These are phyloP conservation scores for Euphrasia confusa DNA, from an alignment of 257 asterid species.

Conservation along the genomic window DNA sequence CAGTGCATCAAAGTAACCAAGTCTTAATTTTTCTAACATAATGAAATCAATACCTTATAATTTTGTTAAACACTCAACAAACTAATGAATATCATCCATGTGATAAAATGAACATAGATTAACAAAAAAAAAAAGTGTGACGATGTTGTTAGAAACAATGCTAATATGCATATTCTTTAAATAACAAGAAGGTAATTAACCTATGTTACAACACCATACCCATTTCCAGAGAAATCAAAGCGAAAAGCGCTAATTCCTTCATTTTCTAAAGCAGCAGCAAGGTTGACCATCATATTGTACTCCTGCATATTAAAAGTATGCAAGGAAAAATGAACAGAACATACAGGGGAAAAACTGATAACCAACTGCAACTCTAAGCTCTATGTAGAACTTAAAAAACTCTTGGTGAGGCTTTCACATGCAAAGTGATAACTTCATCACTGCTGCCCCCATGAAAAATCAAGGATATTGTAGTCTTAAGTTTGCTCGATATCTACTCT, in stretches of 20 bases:
- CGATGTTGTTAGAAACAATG: constrained; percentile 4
- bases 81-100: constrained; percentile 7
- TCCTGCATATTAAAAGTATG: constrained; percentile 31
- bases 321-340: constrained; percentile 4
- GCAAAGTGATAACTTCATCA: background rate
- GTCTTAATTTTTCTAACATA: too few relatives aligned
- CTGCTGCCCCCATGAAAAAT: background rate
- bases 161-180: background rate
- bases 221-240: constrained; percentile 90
- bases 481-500: background rate
- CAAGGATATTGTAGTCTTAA: background rate
- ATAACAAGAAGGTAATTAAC: constrained; percentile 2
- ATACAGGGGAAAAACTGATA: constrained; percentile 1
- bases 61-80: background rate
- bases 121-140: background rate
- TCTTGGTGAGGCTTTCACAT: background rate
- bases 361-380: constrained; percentile 4
- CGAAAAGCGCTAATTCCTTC: constrained; percentile 74
- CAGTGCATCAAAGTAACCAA: too few relatives aligned
- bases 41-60: too few relatives aligned
- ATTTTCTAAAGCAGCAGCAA: constrained; percentile 56
- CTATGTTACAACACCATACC: constrained; percentile 39
- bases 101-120: background rate
- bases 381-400: background rate
- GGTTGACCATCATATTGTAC: constrained; percentile 33